Evolutionary conservation across 257 asterid species (phyloP).

Genomic region (Phtheirospermum japonicum): DNA sequence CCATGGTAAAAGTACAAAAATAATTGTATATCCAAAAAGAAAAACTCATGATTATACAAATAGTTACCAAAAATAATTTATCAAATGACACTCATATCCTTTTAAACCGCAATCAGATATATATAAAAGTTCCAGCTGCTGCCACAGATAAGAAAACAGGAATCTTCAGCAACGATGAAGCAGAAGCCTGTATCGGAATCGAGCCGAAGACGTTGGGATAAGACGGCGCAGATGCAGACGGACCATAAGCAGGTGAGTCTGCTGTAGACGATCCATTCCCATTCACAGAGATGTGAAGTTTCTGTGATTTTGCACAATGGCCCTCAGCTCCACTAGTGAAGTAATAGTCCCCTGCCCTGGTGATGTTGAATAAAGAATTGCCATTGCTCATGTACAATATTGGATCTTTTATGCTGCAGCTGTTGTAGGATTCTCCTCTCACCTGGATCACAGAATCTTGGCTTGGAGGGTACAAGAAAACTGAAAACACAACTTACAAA

Average conservation of each 20-base stretch:
- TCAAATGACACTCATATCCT: no score
- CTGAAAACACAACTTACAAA: constrained; percentile 37
- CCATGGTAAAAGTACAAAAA: not conserved
- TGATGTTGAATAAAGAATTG: constrained; percentile 71
- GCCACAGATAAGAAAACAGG: constrained; percentile 36
- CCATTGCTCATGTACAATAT: constrained; percentile 72
- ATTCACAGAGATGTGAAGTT: constrained; percentile 53
- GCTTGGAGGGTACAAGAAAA: constrained; percentile 95
- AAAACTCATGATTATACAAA: not conserved
- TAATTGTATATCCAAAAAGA: not conserved
- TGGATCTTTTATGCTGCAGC: constrained; percentile 79
- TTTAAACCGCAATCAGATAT: no score
- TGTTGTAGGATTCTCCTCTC: constrained; percentile 46
- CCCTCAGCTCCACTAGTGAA: constrained; percentile 79
- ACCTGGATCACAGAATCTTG: constrained; percentile 87
- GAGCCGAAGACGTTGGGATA: constrained; percentile 62
- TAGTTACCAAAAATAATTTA: not conserved
- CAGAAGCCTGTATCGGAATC: constrained; percentile 51
- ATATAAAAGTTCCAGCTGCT: constrained; percentile 31
- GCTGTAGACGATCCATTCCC: constrained; percentile 60
- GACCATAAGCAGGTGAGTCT: constrained; percentile 45
- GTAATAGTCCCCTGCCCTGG: constrained; percentile 53
- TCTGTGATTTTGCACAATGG: constrained; percentile 61
- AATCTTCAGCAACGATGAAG: constrained; percentile 28
- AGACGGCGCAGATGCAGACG: constrained; percentile 67